phyloP scores from a whole-genome alignment of 768 basidiomycete species.

The Leccinum barrowsii region DNA sequence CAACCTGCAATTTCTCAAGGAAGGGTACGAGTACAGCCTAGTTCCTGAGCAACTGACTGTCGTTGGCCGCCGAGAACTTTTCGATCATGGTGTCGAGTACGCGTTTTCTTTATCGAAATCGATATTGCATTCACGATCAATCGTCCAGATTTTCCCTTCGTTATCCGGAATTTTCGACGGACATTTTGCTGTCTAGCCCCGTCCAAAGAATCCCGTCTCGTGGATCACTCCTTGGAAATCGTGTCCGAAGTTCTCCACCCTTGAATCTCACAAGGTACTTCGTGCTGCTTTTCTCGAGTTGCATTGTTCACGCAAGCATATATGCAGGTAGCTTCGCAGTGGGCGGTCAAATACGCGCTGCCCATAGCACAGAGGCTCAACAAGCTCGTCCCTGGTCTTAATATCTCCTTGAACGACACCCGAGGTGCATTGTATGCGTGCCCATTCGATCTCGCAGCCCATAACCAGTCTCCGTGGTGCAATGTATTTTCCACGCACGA shows the following conservation, averaged over 20 bases:
- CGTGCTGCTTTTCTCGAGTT: not conserved
- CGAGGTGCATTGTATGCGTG: constrained; percentile 42
- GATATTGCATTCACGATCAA: not conserved
- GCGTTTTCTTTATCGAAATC: not conserved
- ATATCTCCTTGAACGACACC: constrained; percentile 32
- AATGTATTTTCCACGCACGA: constrained; percentile 34
- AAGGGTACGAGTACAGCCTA: constrained; percentile 34
- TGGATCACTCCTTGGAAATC: constrained; percentile 43
- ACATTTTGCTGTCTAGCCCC: constrained; percentile 13
- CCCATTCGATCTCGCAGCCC: constrained; percentile 39
- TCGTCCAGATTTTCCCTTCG: constrained; percentile 19
- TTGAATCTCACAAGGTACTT: constrained; percentile 6
- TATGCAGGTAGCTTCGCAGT: constrained; percentile 21
- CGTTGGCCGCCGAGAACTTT: constrained; percentile 36
- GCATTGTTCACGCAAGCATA: not conserved
- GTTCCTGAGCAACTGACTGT: constrained; percentile 36
- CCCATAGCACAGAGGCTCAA: constrained; percentile 35
- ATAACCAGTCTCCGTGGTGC: constrained; percentile 39
- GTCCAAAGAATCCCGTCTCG: constrained; percentile 30
- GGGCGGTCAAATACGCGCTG: constrained; percentile 34
- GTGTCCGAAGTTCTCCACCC: constrained; percentile 26
- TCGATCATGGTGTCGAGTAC: constrained; percentile 39
- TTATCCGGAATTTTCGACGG: constrained; percentile 21
- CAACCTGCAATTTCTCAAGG: constrained; percentile 35
- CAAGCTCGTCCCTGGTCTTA: constrained; percentile 31